Evolutionary conservation across 2,329 filamentous ascomycete species (phyloP), one percentile per base, ranked within the genome.

Genomic region (Neofusicoccum parvum): DNA sequence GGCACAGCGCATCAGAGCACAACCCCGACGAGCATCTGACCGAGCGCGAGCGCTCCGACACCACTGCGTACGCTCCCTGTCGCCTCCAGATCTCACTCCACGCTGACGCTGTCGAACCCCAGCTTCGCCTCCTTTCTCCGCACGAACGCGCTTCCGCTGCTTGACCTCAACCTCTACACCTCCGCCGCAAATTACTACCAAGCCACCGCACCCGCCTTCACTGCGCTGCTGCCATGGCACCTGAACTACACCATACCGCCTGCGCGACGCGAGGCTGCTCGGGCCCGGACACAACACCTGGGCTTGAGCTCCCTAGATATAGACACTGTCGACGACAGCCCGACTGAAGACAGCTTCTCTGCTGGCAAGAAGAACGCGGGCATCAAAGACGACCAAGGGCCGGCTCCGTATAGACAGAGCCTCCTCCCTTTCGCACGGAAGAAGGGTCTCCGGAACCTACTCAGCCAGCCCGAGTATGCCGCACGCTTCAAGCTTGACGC

Each of bases 141-240:
- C 74, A 86, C 88, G 32, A 88, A 90, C 66, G 92, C 90, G n/a
- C 87, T 89, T 58, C 87, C 90, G 37, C 86, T 98, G 67, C 77
- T 97, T 71, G 91, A 96, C 71, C 88, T 97, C 65, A 94, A 89
- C 60, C 89, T 98, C 71, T 98, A 96, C 77, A 90, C 95, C 68
- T 95, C 93, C 37, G 92, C 90, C 65, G 88, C 92, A 69, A 97
- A 98, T 81, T 99, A 95, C 86, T 84, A 88, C 64, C 82, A 85
- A 49, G 81, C 85, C 56, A 97, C 93, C 3, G 88, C 92, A 15
- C 91, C 92, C 2, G 90, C 92, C 43, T 97, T 93, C 80, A 92
- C 89, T 69, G 81, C 83, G 5, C 86, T 97, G 65, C 86, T 98
- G 45, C 87, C 90, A 46, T 96, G 95, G 83, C 93, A 95, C 17